Evolutionary conservation across 768 basidiomycete species (phyloP), one percentile per base, ranked within the genome.

Genomic region (Arthromyces matolae): DNA sequence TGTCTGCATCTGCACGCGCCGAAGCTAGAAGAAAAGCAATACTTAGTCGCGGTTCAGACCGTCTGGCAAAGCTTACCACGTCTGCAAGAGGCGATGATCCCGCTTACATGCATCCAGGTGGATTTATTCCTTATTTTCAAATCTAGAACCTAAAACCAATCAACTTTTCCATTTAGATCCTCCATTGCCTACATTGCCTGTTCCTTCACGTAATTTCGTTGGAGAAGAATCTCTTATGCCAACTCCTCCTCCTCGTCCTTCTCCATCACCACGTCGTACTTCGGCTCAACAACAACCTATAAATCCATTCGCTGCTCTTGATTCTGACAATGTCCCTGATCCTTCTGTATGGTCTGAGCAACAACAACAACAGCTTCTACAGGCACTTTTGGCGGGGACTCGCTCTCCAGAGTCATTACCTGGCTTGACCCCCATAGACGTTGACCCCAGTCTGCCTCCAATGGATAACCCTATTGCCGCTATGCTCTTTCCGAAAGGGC

Each of bases 11-110:
- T 67, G 78, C 82, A 50, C 80, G 83, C 57, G 86, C 87, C 64
- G 87, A 88, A 66, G 89, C 89, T 8, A 76, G 89, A 35, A 70
- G 81, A 59, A 84, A 78, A 66, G 89, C 89, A 28, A 90, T 92
- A 49, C 77, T 90, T 18, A 73, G 73, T 53, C 74, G 86, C 44
- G 82, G 86, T 12, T 72, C 71, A 23, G 86, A 89, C 71, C 79
- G 89, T 45, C 80, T 92, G 34, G 83, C 86, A 24, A 89, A 83
- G 59, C 76, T 92, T 35, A 89, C 89, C 4, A 84, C 83, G 3
- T 84, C 83, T 3, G 75, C 77, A 10, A 78, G 85, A 28, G 78
- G 89, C 18, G 86, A 86, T 41, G 85, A 89, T 8, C 69, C 80
- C 4, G 71, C 71, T 9, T 83, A 77, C 58, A 62, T 76, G 43